Evolutionary conservation across 2,329 filamentous ascomycete genomes (phyloP), one percentile per base, ranked within the genome.

Genomic region (Fusarium coffeatum): DNA sequence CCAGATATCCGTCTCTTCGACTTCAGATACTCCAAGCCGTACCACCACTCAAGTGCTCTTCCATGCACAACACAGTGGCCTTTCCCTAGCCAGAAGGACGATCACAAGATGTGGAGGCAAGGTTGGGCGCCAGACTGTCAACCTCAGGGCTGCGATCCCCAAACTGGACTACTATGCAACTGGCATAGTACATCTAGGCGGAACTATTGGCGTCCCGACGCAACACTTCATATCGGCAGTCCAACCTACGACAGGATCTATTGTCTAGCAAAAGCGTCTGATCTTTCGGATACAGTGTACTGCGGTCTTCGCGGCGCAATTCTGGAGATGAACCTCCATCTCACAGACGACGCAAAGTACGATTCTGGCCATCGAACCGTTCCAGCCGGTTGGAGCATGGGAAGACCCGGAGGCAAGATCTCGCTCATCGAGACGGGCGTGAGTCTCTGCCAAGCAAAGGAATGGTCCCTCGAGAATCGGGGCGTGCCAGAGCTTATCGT

Each of bases 1-100:
- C 77, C 82, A 0, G 78, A 80, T 12, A 65, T 88, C 57, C 84
- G 85, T 55, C 75, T 87, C 32, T 88, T 88, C 62, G 86, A 88
- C 78, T 86, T 86, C 57, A 85, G 86, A 13, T 85, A 83, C 77
- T 75, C 82, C 0, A 83, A 79, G 66, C 68, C 77, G 5, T 88
- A 88, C 67, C 76, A 83, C 57, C 82, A 88, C 76, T 84, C 84
- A 5, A 78, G 81, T 6, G 83, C 80, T 7, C 77, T 87, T 13
- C 79, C 84, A 0, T 88, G 86, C 71, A 78, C 80, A 8, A 62
- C 55, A 9, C 65, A 74, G 6, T 60, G 59, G 8, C 84, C 85
- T 72, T 62, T 82, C 78, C 32, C 68, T n/a, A 15, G 58, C 11
- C 73, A 72, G 28, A 68, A 57, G 37, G 63, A 73, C 22, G 64